Evolutionary conservation across 2,329 filamentous ascomycete species (phyloP).

Genomic region (Aspergillus melleus): DNA sequence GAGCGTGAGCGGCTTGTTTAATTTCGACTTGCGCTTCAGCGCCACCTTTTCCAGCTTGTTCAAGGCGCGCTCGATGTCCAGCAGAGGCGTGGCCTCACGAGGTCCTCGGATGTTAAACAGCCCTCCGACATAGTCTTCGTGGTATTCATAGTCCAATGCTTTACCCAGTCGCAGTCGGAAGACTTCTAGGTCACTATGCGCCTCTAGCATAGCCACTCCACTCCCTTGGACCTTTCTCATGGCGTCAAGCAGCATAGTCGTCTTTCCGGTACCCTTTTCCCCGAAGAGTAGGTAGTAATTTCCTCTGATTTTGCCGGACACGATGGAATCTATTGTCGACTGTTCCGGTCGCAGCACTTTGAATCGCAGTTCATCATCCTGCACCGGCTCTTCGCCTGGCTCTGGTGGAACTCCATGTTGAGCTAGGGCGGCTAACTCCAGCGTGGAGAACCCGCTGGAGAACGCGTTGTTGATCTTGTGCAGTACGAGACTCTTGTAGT

Average conservation of each 20-base stretch:
- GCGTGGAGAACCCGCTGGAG: background rate
- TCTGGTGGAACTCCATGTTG: background rate
- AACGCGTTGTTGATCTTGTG: background rate
- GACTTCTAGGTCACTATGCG: background rate
- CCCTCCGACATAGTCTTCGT: background rate
- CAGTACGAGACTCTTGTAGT: background rate
- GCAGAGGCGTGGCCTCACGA: background rate
- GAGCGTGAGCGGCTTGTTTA: background rate
- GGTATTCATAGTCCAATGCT: background rate
- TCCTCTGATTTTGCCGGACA: background rate
- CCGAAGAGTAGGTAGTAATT: background rate
- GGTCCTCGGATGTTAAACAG: background rate
- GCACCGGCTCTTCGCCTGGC: background rate
- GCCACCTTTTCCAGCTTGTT: background rate
- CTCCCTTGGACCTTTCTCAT: background rate
- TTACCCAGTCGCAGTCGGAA: background rate
- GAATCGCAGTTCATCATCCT: background rate
- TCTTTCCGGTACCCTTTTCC: background rate
- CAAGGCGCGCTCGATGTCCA: background rate
- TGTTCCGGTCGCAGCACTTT: background rate
- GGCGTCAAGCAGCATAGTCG: background rate
- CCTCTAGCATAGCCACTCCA: background rate
- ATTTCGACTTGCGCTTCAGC: background rate
- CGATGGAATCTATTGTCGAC: background rate
- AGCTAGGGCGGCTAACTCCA: background rate